Evolutionary conservation across 1,284 basidiomycete species (phyloP), one percentile per base, ranked within the genome.

Genomic region (Cutaneotrichosporon dermatis): DNA sequence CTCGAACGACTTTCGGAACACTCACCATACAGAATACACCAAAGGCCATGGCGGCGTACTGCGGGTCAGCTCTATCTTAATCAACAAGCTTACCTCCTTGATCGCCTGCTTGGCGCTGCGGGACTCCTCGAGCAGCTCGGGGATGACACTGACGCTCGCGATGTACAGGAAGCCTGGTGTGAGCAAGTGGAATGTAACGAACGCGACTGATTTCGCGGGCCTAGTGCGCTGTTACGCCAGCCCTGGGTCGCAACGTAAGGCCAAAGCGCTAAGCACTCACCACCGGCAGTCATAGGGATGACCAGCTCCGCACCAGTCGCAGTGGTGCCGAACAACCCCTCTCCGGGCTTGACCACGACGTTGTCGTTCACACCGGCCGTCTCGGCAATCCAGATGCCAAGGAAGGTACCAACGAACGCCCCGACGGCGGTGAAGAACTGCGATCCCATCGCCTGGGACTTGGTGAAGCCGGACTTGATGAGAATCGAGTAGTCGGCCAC

Each of bases 401-500:
- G 87, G 75, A 92, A 91, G 42, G 90, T 93, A 82, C 88, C 81
- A 73, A 92, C 89, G 76, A 92, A 92, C 40, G 90, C 90, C 56
- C 90, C 90, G 57, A 92, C 83, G 36, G 90, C 90, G 41, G 90
- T 93, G 62, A 92, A 75, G 77, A 92, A 93, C 72, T 93, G 91
- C 48, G 88, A 89, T 69, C 88, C 87, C 90, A 93, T 92, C 3
- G 90, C 90, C 75, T 92, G 89, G 65, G 79, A 82, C 77, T 93
- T 93, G 15, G 87, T 89, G 75, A 93, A 92, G 6, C 90, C 90
- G 65, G 88, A 90, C 57, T 91, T 88, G 69, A 92, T 85, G 41
- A 92, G 80, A 68, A 93, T 92, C 13, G 89, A 91, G 72, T 92
- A 92, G 75, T 93, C 90, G 15, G 90, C 91, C 61, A 93, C 92